phyloP scores from a whole-genome alignment of 108 stramenopile genomes.

The Cylindrotheca fusiformis region DNA sequence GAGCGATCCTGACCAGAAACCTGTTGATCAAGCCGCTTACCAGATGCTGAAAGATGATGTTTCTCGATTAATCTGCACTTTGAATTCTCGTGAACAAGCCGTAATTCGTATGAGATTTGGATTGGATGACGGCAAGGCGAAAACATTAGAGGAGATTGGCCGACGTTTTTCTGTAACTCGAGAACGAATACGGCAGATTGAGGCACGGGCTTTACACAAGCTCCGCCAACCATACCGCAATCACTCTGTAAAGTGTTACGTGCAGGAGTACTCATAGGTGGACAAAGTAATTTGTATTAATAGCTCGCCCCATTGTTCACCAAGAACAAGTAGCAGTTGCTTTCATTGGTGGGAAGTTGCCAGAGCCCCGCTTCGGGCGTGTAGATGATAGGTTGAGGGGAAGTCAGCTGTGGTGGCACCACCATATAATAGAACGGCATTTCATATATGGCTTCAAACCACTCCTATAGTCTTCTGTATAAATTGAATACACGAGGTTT shows the following conservation, averaged over 20 bases:
- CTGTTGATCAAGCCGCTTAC: conserved; percentile 74
- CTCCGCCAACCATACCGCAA: conserved; percentile 91
- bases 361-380: too few relatives aligned
- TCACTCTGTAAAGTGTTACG: conserved; percentile 85
- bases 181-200: conserved; percentile 95
- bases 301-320: conserved; percentile 5
- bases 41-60: conserved; percentile 85
- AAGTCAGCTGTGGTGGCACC: too few relatives aligned
- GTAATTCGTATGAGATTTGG: conserved; percentile 96
- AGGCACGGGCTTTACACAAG: conserved; percentile 93
- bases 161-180: conserved; percentile 80
- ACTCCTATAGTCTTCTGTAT: too few relatives aligned
- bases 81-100: conserved; percentile 87
- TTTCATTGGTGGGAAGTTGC: too few relatives aligned
- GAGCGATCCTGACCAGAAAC: conserved; percentile 78
- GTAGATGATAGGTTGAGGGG: too few relatives aligned
- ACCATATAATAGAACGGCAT: too few relatives aligned
- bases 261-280: conserved; percentile 64
- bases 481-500: too few relatives aligned
- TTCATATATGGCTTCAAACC: too few relatives aligned
- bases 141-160: conserved; percentile 93
- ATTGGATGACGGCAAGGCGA: conserved; percentile 86
- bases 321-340: too few relatives aligned
- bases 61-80: conserved; percentile 76
- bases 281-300: too few relatives aligned